Evolutionary conservation across 768 basidiomycete species (phyloP).

Genomic region (Hortiboletus campestris): DNA sequence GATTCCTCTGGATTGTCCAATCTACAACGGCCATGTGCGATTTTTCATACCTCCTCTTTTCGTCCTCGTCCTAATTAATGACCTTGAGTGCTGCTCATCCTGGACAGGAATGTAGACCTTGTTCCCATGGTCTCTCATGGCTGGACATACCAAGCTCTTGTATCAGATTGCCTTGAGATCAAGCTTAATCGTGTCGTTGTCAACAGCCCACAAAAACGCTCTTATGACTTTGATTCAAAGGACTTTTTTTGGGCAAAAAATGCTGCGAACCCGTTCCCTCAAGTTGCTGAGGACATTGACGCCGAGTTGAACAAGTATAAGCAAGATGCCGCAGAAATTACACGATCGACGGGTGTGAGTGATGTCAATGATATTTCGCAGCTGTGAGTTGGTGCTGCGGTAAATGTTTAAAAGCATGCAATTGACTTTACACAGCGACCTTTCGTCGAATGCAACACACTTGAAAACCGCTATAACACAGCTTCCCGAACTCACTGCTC

Average conservation of each 20-base stretch:
- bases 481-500: slow-evolving; percentile 92
- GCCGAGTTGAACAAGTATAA: slow-evolving; percentile 88
- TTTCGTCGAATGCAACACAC: slow-evolving; percentile 90
- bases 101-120: slow-evolving; percentile 94
- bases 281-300: slow-evolving; percentile 98
- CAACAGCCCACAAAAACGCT: slow-evolving; percentile 65
- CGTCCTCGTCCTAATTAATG: slow-evolving; percentile 8
- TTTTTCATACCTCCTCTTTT: neutral
- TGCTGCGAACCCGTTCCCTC: slow-evolving; percentile 94
- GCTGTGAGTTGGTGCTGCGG: slow-evolving; percentile 53
- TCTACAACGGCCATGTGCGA: slow-evolving; percentile 82
- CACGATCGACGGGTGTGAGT: slow-evolving; percentile 91
- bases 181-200: slow-evolving; percentile 94
- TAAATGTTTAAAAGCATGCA: neutral
- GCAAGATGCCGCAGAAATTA: slow-evolving; percentile 95
- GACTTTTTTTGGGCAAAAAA: slow-evolving; percentile 99
- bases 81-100: slow-evolving; percentile 76
- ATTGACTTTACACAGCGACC: slow-evolving; percentile 50
- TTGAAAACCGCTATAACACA: slow-evolving; percentile 97
- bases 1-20: slow-evolving; percentile 82
- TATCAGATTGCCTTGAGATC: slow-evolving; percentile 97
- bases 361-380: slow-evolving; percentile 95
- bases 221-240: slow-evolving; percentile 95
- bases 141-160: slow-evolving; percentile 98
- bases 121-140: slow-evolving; percentile 93